These are phyloP conservation scores for Crucihimalaya himalaica DNA, from an alignment of 345 rosid species.

Conservation along the genomic window DNA sequence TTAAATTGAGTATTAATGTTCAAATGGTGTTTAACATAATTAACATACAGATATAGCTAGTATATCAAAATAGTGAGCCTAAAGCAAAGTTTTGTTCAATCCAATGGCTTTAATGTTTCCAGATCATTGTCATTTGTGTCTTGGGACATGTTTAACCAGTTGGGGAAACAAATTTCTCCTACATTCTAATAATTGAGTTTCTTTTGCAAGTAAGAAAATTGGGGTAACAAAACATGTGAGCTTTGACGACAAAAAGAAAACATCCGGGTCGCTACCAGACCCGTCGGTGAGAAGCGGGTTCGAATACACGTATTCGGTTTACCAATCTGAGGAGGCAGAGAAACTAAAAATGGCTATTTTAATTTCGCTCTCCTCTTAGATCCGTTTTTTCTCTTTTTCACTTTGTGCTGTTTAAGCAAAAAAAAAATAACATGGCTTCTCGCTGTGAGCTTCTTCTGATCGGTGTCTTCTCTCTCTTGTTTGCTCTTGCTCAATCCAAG, in stretches of 20 bases:
- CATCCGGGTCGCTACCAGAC: constrained; percentile 21
- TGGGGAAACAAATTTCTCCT: background rate
- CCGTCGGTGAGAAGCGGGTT: constrained; percentile 37
- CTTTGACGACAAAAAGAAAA: background rate
- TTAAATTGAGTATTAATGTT: background rate
- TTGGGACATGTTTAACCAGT: background rate
- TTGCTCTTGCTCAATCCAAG: constrained; percentile 32
- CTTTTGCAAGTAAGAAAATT: background rate
- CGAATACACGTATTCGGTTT: constrained; percentile 26
- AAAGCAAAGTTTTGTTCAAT: background rate
- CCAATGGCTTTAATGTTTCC: background rate
- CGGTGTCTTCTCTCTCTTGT: constrained; percentile 22
- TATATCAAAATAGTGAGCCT: background rate
- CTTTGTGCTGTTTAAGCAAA: constrained; percentile 16
- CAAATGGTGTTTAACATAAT: background rate
- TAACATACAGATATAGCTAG: background rate
- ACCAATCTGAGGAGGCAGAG: constrained; percentile 10
- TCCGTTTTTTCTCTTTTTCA: background rate
- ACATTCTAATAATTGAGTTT: too few relatives aligned
- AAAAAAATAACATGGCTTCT: constrained; percentile 28
- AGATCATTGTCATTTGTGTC: background rate
- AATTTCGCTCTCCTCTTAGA: constrained; percentile 29
- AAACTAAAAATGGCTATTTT: background rate
- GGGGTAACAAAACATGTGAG: background rate
- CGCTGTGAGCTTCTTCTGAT: constrained; percentile 38